phyloP scores from a whole-genome alignment of 140 eudicot genomes.

The Bidens hawaiensis region DNA sequence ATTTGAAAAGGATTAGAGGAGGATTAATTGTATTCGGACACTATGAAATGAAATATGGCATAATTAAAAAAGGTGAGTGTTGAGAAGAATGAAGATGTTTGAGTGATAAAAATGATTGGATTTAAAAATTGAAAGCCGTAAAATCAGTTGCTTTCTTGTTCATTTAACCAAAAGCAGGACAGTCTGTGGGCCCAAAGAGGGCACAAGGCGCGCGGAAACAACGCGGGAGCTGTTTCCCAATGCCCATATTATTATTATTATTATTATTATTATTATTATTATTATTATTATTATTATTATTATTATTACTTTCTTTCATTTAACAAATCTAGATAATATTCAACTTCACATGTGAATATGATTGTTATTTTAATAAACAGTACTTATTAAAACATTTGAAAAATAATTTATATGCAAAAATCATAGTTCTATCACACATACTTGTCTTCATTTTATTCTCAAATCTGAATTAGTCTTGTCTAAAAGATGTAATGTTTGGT shows the following conservation, averaged over 20 bases:
- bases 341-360: neutral
- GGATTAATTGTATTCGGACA: no score
- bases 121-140: neutral
- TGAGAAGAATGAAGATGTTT: no score
- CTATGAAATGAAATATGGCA: no score
- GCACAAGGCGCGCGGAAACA: constrained; percentile 40
- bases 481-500: no score
- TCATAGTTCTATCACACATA: no score
- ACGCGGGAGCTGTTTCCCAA: constrained; percentile 43
- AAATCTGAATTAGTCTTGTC: no score
- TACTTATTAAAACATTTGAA: neutral
- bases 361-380: neutral
- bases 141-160: no score
- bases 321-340: neutral
- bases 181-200: constrained; percentile 34
- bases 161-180: constrained; percentile 13
- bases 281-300: neutral
- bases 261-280: neutral
- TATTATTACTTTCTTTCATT: neutral
- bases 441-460: no score
- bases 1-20: no score
- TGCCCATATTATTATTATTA: constrained; percentile 5
- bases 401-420: no score
- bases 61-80: no score
- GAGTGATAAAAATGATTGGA: no score